Percentiles rank a stretch among this genome's conserved stretches.
Evolutionary conservation across 164 flowering plant species (phyloP).

Genomic region (Saururus chinensis): DNA sequence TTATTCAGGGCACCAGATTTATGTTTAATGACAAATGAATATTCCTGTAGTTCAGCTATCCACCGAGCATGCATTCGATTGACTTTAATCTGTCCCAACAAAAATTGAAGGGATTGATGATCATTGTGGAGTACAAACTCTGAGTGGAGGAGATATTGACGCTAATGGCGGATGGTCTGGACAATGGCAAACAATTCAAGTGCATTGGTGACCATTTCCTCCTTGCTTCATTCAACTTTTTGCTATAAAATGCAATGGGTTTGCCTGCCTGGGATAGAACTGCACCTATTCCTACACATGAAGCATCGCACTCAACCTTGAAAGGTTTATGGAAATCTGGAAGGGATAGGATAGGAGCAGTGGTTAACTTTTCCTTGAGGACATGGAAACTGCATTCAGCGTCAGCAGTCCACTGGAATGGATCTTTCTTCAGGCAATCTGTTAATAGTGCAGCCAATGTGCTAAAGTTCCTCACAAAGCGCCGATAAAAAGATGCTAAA

Average conservation of each 20-base stretch:
- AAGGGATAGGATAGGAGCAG: not conserved
- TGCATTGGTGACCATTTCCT: not conserved
- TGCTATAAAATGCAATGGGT: too few species aligned
- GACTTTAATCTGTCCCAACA: not conserved
- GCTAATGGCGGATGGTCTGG: not conserved
- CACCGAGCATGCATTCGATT: not conserved
- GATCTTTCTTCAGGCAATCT: not conserved
- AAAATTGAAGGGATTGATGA: not conserved
- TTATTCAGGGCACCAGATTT: not conserved
- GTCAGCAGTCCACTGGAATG: not conserved
- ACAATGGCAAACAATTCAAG: not conserved
- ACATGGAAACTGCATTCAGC: not conserved
- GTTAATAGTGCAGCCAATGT: not conserved
- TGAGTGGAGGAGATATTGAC: not conserved
- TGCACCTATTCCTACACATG: too few species aligned
- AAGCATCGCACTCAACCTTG: not conserved
- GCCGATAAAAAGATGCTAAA: too few species aligned
- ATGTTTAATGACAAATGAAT: not conserved
- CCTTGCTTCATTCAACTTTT: too few species aligned
- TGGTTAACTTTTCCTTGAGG: not conserved
- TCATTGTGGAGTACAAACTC: not conserved
- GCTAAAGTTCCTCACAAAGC: too few species aligned
- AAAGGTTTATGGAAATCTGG: not conserved
- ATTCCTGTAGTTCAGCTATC: not conserved
- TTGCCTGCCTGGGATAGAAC: not conserved